Evolutionary conservation across 2,329 filamentous ascomycete species (phyloP), one percentile per base, ranked within the genome.

Genomic region (Orbilia ellipsospora): DNA sequence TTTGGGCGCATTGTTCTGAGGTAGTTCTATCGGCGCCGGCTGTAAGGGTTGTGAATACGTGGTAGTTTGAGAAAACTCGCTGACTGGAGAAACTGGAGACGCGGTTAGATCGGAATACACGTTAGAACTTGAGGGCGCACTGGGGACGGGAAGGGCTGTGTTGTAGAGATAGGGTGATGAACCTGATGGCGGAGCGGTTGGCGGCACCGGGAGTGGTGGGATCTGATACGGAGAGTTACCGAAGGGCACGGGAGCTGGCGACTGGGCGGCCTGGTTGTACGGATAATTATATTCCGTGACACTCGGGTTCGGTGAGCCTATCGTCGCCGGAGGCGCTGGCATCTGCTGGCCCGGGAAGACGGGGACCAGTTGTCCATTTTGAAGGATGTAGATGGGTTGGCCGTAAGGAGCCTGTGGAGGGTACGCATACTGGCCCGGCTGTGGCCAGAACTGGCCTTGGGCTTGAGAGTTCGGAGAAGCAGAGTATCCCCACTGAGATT

Each of bases 311-410:
- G 70, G 70, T 10, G 70, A 74, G 16, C 44, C 63, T 13, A 74
- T 28, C 1, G 62, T 31, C 48, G 55, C 54, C 12, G 55, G 62
- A 18, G 69, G 62, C 13, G 64, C 54, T 13, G 51, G 52, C 36
- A 73, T 28, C 55, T 61, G 69, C 42, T 73, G 69, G 18, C 70
- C 63, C 28, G 70, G 64, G 44, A 56, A 74, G 1, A 74, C 57
- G 10, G 70, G 70, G 3, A 74, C 70, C 36, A 74, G 20, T 44
- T 74, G 70, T 45, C 70, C 70, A 54, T 68, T 68, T 40, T 74
- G 70, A 51, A 74, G 42, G 20, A 68, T 63, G 16, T 74, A 74
- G 18, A 64, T 63, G 26, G 69, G 69, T 31, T 67, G 69, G 12
- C 69, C 61, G 40, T 73, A 73, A 0, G 69, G 69, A 2, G 40